These are phyloP conservation scores for Aquilaria sinensis DNA, from an alignment of 345 rosid genomes.

Conservation along the genomic window DNA sequence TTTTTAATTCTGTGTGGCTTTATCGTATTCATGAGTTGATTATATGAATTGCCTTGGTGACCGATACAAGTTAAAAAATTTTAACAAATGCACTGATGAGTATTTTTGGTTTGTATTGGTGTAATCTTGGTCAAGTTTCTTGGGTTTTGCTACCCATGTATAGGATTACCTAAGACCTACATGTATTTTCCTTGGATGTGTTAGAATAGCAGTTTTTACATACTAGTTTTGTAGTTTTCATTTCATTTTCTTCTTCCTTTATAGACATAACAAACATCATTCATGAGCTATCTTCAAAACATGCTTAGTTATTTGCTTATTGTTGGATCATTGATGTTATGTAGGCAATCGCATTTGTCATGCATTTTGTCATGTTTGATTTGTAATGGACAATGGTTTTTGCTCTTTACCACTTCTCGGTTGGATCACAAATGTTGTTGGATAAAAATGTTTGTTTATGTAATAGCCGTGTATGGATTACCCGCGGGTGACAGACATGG, in stretches of 20 bases:
- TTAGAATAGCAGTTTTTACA: background rate
- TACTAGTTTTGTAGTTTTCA: background rate
- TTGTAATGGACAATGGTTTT: too few relatives aligned
- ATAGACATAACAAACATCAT: conserved; percentile 86
- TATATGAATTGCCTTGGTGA: background rate
- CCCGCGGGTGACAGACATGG: too few relatives aligned
- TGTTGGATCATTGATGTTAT: too few relatives aligned
- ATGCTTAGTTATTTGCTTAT: conserved; percentile 31
- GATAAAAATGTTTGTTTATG: too few relatives aligned
- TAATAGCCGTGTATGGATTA: too few relatives aligned
- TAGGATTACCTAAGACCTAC: too few relatives aligned
- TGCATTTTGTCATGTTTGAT: too few relatives aligned
- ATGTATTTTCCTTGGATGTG: background rate
- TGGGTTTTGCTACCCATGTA: background rate
- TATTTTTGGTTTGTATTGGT: background rate
- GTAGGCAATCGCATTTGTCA: too few relatives aligned
- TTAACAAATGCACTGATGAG: background rate
- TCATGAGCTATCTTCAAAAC: conserved; percentile 81
- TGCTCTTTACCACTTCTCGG: too few relatives aligned
- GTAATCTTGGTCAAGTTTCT: background rate
- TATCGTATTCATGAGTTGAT: background rate
- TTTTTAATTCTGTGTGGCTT: background rate
- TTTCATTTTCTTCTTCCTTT: background rate
- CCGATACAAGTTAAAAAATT: too few relatives aligned
- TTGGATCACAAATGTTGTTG: too few relatives aligned